Conservation (phyloP, 208 protist genomes). For the Leishmania guyanensis region DNA sequence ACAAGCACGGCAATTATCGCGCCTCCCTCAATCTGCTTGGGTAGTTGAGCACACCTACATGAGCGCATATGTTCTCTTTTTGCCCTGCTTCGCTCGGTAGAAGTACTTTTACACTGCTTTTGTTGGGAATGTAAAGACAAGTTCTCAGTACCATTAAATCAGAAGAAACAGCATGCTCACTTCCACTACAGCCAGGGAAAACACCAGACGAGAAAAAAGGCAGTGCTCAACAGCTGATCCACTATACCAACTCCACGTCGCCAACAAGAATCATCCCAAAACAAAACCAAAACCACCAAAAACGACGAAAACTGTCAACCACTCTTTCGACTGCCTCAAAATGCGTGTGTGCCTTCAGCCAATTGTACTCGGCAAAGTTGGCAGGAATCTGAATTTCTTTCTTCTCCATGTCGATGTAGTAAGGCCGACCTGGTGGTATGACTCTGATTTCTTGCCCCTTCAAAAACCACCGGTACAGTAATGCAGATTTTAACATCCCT, state of each 20-base stretch:
- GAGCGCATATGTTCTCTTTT: constrained; percentile 1
- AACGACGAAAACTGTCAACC: constrained; percentile 52
- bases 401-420: constrained; percentile 71
- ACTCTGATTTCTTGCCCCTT: constrained; percentile 80
- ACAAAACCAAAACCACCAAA: constrained; percentile 90
- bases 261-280: constrained; percentile 74
- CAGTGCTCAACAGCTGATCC: not conserved
- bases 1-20: not conserved
- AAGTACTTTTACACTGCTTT: not conserved
- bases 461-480: constrained; percentile 86
- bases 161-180: not conserved
- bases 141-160: constrained; percentile 3
- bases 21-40: not conserved
- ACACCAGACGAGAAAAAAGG: not conserved
- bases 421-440: constrained; percentile 63
- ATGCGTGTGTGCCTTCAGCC: constrained; percentile 60
- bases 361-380: constrained; percentile 90
- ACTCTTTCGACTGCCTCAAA: constrained; percentile 71
- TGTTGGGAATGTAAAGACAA: constrained; percentile 6
- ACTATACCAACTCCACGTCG: constrained; percentile 81
- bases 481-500: constrained; percentile 63
- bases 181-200: not conserved
- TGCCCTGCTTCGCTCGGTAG: not conserved
- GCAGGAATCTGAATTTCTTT: constrained; percentile 82
- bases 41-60: too few species aligned